phyloP scores from a whole-genome alignment of 257 asterid species.

The Solanum appendiculatum region DNA sequence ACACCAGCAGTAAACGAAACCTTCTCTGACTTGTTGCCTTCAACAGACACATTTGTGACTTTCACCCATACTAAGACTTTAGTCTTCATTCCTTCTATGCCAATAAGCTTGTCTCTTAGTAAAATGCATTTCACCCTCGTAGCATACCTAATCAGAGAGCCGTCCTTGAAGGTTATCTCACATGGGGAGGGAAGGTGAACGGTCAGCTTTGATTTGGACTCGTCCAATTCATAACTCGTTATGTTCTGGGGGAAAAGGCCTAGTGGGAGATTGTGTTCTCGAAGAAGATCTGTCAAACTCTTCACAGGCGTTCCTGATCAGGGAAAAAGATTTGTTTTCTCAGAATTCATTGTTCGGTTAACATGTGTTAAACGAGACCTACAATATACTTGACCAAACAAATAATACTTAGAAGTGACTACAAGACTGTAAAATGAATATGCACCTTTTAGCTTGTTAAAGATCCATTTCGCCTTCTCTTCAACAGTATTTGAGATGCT shows the following conservation, averaged over 20 bases:
- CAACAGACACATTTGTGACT: constrained; percentile 49
- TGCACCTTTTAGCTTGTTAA: constrained; percentile 94
- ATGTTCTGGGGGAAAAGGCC: constrained; percentile 69
- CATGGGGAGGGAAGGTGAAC: constrained; percentile 66
- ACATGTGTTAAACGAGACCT: not conserved
- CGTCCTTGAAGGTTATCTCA: constrained; percentile 72
- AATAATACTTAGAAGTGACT: not conserved
- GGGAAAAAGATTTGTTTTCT: not conserved
- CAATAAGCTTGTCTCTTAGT: constrained; percentile 61
- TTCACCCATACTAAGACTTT: constrained; percentile 77
- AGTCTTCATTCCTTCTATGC: constrained; percentile 75
- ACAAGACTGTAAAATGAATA: not conserved
- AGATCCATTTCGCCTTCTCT: constrained; percentile 93
- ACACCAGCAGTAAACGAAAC: constrained; percentile 73
- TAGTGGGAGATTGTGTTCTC: constrained; percentile 52
- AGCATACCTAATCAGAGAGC: constrained; percentile 45
- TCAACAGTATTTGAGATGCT: constrained; percentile 73
- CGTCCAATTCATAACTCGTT: constrained; percentile 56
- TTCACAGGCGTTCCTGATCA: constrained; percentile 43
- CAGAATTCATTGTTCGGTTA: not conserved
- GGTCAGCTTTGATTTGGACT: constrained; percentile 40
- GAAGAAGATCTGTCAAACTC: constrained; percentile 56
- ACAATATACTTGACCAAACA: not conserved
- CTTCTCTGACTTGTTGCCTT: constrained; percentile 59
- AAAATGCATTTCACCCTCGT: constrained; percentile 60